These are phyloP conservation scores for Botrytis cinerea DNA, from an alignment of 2,329 filamentous ascomycete genomes.

Conservation along the genomic window DNA sequence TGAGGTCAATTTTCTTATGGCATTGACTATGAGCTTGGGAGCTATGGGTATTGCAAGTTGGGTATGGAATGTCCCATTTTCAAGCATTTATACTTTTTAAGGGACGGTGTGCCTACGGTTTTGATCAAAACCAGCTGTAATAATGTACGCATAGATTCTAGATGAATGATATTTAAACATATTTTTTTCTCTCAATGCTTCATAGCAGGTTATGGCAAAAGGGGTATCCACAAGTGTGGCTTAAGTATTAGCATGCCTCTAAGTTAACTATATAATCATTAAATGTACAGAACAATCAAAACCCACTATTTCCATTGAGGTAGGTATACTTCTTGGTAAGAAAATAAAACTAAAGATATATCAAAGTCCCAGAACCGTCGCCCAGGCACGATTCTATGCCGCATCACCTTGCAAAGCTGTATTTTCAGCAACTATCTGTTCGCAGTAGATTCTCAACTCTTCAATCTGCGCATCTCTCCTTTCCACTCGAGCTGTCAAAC, in stretches of 20 bases:
- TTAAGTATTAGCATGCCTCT: background rate
- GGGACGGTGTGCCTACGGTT: background rate
- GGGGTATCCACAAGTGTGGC: background rate
- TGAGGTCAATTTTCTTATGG: conserved; percentile 92
- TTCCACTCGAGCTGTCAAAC: background rate
- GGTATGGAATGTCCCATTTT: conserved; percentile 59
- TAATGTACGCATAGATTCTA: background rate
- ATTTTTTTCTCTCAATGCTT: background rate
- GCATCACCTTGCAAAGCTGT: background rate
- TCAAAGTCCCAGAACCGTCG: background rate
- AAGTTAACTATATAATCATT: background rate
- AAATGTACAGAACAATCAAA: background rate
- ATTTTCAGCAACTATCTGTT: background rate
- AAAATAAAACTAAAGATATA: background rate
- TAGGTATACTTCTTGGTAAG: background rate
- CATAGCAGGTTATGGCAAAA: background rate
- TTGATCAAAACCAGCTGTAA: background rate
- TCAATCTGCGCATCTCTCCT: conserved; percentile 7
- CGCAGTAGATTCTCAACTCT: background rate
- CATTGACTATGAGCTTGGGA: conserved; percentile 73
- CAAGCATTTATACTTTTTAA: conserved; percentile 22
- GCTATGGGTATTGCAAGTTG: conserved; percentile 68
- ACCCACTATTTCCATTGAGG: background rate
- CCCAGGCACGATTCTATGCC: background rate
- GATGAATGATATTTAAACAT: background rate